Conservation (phyloP, 768 basidiomycete genomes). For the Podaxis sp. region DNA sequence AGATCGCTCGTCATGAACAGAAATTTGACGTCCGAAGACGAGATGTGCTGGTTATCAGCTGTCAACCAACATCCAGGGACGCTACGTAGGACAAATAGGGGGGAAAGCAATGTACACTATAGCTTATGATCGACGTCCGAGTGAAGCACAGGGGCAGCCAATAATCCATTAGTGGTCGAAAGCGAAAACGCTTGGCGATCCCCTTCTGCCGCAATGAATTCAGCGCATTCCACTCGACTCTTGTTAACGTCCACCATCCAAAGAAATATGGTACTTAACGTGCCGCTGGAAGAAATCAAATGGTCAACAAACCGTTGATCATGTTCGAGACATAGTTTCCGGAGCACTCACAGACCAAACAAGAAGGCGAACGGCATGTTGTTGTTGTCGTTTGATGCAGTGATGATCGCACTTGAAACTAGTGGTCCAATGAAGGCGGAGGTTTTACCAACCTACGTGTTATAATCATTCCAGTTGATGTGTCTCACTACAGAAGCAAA, state of each 20-base stretch:
- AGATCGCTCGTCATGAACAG: neutral
- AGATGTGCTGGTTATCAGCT: neutral
- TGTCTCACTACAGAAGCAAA: neutral
- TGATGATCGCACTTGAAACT: conserved; percentile 72
- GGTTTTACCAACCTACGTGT: conserved; percentile 58
- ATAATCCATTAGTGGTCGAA: neutral
- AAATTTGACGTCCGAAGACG: neutral
- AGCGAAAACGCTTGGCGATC: conserved; percentile 19
- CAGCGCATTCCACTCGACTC: conserved; percentile 59
- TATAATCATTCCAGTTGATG: neutral
- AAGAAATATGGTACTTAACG: conserved; percentile 52
- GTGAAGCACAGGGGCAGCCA: conserved; percentile 12
- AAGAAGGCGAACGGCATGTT: conserved; percentile 77
- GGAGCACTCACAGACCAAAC: conserved; percentile 52
- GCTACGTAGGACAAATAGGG: neutral
- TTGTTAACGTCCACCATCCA: conserved; percentile 61
- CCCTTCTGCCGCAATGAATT: conserved; percentile 53
- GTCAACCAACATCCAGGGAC: neutral
- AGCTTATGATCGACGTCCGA: conserved; percentile 22
- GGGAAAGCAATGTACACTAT: neutral
- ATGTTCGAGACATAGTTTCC: neutral
- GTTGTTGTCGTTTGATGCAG: conserved; percentile 60
- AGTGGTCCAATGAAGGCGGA: conserved; percentile 76
- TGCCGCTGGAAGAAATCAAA: conserved; percentile 27
- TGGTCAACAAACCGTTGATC: neutral